These are phyloP conservation scores for Trypanosomatidae sp. DNA, from an alignment of 208 protist species.

Conservation along the genomic window DNA sequence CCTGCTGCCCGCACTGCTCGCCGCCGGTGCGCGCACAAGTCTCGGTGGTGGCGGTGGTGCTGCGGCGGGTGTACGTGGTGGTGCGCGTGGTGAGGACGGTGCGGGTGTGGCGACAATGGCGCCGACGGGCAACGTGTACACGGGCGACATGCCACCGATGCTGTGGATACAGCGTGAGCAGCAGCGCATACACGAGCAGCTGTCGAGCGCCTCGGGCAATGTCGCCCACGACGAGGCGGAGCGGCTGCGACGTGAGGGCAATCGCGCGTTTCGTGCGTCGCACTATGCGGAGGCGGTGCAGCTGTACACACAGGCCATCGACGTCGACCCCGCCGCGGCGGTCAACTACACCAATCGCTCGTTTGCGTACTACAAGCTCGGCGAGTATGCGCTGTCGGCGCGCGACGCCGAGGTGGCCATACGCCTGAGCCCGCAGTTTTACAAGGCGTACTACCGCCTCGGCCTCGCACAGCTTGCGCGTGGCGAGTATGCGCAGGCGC, in stretches of 20 bases:
- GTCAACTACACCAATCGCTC: conserved; percentile 63
- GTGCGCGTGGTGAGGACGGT: conserved; percentile 24
- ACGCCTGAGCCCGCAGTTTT: conserved; percentile 24
- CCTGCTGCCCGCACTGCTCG: no score
- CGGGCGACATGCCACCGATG: conserved; percentile 32
- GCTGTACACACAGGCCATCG: conserved; percentile 54
- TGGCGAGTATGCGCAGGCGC: conserved; percentile 13
- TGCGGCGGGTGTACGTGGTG: neutral
- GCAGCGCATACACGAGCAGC: conserved; percentile 16
- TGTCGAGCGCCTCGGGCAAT: conserved; percentile 8
- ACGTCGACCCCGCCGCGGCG: conserved; percentile 26
- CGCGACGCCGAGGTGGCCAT: conserved; percentile 27
- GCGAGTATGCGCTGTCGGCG: conserved; percentile 15
- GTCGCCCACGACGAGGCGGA: conserved; percentile 7
- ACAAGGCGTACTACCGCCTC: conserved; percentile 48
- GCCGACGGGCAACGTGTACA: conserved; percentile 49
- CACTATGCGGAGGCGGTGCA: conserved; percentile 31
- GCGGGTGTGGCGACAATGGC: conserved; percentile 32
- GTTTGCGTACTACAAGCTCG: conserved; percentile 44
- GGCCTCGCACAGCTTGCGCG: conserved; percentile 23
- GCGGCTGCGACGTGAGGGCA: conserved; percentile 48
- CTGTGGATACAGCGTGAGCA: conserved; percentile 58
- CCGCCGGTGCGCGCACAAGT: neutral
- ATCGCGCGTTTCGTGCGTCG: conserved; percentile 36
- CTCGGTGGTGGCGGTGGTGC: neutral